Evolutionary conservation across 139 green algal genomes (phyloP).

Genomic region (Cymbomonas tetramitiformis): DNA sequence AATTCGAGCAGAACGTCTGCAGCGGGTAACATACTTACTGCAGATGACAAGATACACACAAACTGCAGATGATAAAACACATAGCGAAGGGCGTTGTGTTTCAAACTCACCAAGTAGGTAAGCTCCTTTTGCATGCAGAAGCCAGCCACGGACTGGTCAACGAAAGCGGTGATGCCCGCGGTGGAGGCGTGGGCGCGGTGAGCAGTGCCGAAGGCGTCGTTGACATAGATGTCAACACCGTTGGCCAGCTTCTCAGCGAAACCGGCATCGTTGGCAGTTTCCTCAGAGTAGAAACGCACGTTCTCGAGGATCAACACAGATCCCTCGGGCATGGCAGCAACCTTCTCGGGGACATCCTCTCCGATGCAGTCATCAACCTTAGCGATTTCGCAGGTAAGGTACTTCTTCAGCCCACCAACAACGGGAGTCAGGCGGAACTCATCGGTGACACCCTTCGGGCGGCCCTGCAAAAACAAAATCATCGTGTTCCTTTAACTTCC

Average conservation of each 20-base stretch:
- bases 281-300: conserved; percentile 94
- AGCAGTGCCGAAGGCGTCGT: conserved; percentile 96
- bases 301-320: conserved; percentile 83
- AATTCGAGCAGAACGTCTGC: too few relatives aligned
- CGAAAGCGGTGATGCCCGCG: conserved; percentile 80
- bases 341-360: conserved; percentile 52
- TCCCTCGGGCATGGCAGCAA: conserved; percentile 58
- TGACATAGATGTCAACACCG: conserved; percentile 88
- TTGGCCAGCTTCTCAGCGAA: conserved; percentile 89
- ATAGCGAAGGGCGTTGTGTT: conserved; percentile 45
- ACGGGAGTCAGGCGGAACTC: conserved; percentile 78
- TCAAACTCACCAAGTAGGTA: conserved; percentile 81
- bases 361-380: conserved; percentile 94
- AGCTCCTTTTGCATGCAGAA: conserved; percentile 95
- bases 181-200: conserved; percentile 95
- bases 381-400: conserved; percentile 63
- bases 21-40: too few relatives aligned
- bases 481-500: too few relatives aligned
- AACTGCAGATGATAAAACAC: too few relatives aligned
- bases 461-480: conserved; percentile 66
- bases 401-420: conserved; percentile 64
- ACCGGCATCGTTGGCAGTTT: conserved; percentile 87
- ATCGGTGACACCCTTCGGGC: conserved; percentile 92
- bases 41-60: too few relatives aligned
- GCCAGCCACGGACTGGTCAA: conserved; percentile 45